phyloP scores from a whole-genome alignment of 2,329 filamentous ascomycete genomes.

The Paracorniculantispora psalliotae region DNA sequence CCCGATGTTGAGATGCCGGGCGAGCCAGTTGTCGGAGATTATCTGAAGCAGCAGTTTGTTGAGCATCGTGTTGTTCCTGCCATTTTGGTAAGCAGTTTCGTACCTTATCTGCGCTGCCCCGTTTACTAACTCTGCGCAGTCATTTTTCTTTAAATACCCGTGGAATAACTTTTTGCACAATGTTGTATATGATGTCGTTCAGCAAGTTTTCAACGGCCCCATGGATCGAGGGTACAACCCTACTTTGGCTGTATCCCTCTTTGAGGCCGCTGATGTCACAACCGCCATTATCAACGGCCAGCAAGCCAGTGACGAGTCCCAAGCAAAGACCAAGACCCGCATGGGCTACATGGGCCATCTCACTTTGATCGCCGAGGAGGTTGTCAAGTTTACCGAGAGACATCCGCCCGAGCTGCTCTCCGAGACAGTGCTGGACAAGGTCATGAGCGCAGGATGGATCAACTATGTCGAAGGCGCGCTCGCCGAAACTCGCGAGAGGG shows the following conservation, averaged over 20 bases:
- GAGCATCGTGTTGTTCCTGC: constrained; percentile 91
- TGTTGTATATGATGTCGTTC: constrained; percentile 97
- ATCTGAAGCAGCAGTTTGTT: constrained; percentile 93
- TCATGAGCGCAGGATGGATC: constrained; percentile 87
- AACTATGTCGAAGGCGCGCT: constrained; percentile 91
- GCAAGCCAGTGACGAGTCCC: constrained; percentile 77
- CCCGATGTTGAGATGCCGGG: constrained; percentile 16
- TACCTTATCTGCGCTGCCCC: background rate
- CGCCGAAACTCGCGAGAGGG: constrained; percentile 87
- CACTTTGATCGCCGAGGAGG: constrained; percentile 94
- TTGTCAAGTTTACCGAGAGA: constrained; percentile 95
- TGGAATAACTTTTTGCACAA: constrained; percentile 99
- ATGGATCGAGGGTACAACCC: constrained; percentile 96
- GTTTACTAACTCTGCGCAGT: constrained; percentile 45
- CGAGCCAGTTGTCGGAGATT: constrained; percentile 84
- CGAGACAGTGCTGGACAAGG: constrained; percentile 76
- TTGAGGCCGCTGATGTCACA: constrained; percentile 84
- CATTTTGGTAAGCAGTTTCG: constrained; percentile 69
- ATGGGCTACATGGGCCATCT: constrained; percentile 98
- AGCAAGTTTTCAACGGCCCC: constrained; percentile 97
- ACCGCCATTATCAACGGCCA: constrained; percentile 91
- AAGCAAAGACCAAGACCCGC: constrained; percentile 77
- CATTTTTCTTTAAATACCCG: constrained; percentile 96
- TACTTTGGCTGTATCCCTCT: constrained; percentile 83
- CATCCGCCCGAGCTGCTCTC: constrained; percentile 86